Conservation (phyloP, 169 alveolate species). For the Eimeria necatrix region DNA sequence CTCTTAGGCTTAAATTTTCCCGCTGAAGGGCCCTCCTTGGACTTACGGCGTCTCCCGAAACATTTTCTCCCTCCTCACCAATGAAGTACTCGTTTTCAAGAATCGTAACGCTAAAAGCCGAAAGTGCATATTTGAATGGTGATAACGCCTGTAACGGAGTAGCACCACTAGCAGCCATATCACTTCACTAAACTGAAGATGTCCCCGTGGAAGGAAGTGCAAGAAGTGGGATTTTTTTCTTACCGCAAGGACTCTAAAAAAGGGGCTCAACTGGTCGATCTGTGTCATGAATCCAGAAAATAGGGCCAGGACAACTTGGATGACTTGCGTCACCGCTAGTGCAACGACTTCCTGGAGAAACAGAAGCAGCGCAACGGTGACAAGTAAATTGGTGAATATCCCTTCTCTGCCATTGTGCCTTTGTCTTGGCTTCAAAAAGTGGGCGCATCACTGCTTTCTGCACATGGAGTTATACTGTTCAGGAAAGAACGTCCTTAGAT, state of each 20-base stretch:
- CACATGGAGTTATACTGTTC: too few relatives aligned
- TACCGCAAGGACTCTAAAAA: slow-evolving; percentile 58
- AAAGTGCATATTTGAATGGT: slow-evolving; percentile 68
- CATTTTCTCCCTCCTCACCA: slow-evolving; percentile 64
- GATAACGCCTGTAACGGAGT: slow-evolving; percentile 58
- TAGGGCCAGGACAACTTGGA: slow-evolving; percentile 73
- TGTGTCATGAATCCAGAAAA: slow-evolving; percentile 80
- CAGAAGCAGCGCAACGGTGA: too few relatives aligned
- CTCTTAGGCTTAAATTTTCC: not conserved
- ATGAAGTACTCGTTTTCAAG: slow-evolving; percentile 23
- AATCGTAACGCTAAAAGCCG: slow-evolving; percentile 48
- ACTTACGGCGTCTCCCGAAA: slow-evolving; percentile 71
- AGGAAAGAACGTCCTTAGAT: too few relatives aligned
- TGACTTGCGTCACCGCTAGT: slow-evolving; percentile 65
- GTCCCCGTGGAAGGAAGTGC: not conserved
- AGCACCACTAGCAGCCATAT: not conserved
- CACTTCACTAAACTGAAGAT: not conserved
- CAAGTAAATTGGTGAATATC: too few relatives aligned
- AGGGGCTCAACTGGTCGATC: slow-evolving; percentile 69
- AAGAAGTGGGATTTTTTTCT: not conserved
- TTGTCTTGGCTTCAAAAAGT: too few relatives aligned
- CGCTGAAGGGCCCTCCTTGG: not conserved
- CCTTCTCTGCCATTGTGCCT: too few relatives aligned
- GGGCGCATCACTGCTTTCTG: too few relatives aligned
- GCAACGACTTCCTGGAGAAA: slow-evolving; percentile 62